Conservation (phyloP, 108 stramenopile genomes). For the Fragilariopsis cylindrus region DNA sequence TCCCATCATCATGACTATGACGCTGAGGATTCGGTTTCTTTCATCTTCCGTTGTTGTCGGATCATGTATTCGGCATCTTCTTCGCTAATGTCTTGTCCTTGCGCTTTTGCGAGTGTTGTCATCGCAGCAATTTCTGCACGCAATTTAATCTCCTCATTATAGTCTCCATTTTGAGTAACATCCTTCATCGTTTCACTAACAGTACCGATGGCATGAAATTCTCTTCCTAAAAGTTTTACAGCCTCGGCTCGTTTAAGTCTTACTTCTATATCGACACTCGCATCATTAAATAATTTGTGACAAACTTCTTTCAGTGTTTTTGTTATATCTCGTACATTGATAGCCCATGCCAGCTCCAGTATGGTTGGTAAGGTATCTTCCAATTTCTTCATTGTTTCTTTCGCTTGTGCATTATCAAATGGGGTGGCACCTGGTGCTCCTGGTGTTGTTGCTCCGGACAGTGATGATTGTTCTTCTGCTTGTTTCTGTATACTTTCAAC, state of each 20-base stretch:
- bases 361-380: constrained; percentile 85
- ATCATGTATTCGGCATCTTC: constrained; percentile 86
- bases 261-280: constrained; percentile 39
- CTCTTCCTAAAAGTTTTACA: constrained; percentile 64
- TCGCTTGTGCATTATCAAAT: constrained; percentile 62
- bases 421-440: constrained; percentile 6
- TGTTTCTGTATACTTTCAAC: constrained; percentile 71
- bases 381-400: constrained; percentile 66
- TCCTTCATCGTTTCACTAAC: constrained; percentile 36
- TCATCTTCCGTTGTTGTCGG: constrained; percentile 56
- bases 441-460: constrained; percentile 1
- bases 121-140: constrained; percentile 86
- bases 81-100: constrained; percentile 85
- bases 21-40: constrained; percentile 2
- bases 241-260: constrained; percentile 75
- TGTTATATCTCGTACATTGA: constrained; percentile 82
- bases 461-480: constrained; percentile 35
- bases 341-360: constrained; percentile 84
- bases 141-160: constrained; percentile 63
- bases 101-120: constrained; percentile 89
- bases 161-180: constrained; percentile 5
- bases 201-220: constrained; percentile 73
- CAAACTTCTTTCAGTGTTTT: constrained; percentile 74
- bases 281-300: constrained; percentile 79
- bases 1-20: too few relatives aligned